phyloP scores from a whole-genome alignment of 2,329 filamentous ascomycete genomes.

The Camptophora hylomeconis region DNA sequence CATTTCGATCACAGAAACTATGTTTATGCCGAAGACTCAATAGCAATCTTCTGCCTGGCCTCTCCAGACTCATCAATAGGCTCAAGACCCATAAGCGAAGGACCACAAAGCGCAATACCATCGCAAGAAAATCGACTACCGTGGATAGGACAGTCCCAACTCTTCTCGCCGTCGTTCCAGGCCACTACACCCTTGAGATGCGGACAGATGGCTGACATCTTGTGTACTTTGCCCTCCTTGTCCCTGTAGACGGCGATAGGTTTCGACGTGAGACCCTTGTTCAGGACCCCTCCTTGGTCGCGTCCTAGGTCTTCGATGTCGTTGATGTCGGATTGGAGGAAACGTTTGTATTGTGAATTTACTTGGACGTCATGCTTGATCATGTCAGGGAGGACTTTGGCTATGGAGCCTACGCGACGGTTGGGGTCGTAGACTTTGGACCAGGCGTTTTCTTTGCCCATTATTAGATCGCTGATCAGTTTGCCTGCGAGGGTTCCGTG shows the following conservation, averaged over 20 bases:
- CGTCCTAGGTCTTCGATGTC: slow-evolving; percentile 43
- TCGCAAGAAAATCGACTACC: slow-evolving; percentile 31
- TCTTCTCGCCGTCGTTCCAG: slow-evolving; percentile 43
- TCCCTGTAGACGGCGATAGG: slow-evolving; percentile 46
- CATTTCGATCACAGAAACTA: no score
- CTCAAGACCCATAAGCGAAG: slow-evolving; percentile 25
- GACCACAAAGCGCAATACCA: slow-evolving; percentile 29
- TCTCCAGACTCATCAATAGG: slow-evolving; percentile 15
- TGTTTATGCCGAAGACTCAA: no score
- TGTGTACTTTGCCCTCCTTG: slow-evolving; percentile 36
- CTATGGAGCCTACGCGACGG: slow-evolving; percentile 28
- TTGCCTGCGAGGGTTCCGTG: slow-evolving; percentile 41
- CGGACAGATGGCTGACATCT: slow-evolving; percentile 43
- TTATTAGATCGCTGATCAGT: slow-evolving; percentile 42
- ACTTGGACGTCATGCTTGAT: slow-evolving; percentile 41
- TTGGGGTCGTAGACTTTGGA: slow-evolving; percentile 37
- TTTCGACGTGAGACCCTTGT: slow-evolving; percentile 28
- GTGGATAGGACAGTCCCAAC: slow-evolving; percentile 42
- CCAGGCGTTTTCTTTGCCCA: slow-evolving; percentile 38
- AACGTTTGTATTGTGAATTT: slow-evolving; percentile 44
- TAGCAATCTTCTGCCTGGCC: no score
- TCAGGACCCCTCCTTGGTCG: slow-evolving; percentile 40
- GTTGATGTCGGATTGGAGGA: slow-evolving; percentile 39
- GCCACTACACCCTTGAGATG: slow-evolving; percentile 43
- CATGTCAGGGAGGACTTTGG: slow-evolving; percentile 33